Conservation (phyloP, 2,329 filamentous ascomycete genomes). For the Colletotrichum sp. region DNA sequence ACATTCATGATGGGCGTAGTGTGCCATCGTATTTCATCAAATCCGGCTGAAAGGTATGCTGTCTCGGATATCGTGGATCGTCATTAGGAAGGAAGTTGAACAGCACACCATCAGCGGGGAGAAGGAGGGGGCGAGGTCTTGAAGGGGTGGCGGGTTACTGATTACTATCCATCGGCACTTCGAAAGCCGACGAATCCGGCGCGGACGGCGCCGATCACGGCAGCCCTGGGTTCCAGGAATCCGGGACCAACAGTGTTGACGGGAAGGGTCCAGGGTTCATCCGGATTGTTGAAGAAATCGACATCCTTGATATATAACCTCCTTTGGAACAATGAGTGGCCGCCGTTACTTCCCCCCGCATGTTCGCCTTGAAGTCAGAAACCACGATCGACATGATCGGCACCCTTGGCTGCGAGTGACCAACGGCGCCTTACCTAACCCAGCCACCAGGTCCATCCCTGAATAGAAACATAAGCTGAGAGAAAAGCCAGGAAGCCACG, state of each 20-base stretch:
- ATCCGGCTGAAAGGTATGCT: too few species aligned
- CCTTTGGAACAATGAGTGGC: neutral
- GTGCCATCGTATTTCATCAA: neutral
- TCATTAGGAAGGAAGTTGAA: neutral
- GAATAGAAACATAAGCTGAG: neutral
- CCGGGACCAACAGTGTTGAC: constrained; percentile 1
- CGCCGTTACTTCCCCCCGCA: neutral
- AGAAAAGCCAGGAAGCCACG: constrained; percentile 6
- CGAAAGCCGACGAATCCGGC: neutral
- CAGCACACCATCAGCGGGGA: neutral
- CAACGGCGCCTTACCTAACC: constrained; percentile 10
- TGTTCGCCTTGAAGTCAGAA: constrained; percentile 5
- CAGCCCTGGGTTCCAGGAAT: constrained; percentile 10
- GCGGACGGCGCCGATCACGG: constrained; percentile 1
- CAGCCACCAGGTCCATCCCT: constrained; percentile 17
- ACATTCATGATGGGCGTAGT: neutral
- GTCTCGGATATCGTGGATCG: neutral
- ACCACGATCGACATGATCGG: constrained; percentile 10
- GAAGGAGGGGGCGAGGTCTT: neutral
- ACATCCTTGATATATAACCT: constrained; percentile 4
- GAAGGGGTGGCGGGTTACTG: neutral
- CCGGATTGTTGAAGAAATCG: constrained; percentile 7
- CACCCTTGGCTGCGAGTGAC: neutral
- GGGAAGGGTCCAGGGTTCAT: constrained; percentile 9
- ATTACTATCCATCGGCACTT: constrained; percentile 5